A percentile compares a stretch with the other conserved stretches of the same genome.
phyloP scores from a whole-genome alignment of 164 flowering plant species.

The Stephania cephalantha region DNA sequence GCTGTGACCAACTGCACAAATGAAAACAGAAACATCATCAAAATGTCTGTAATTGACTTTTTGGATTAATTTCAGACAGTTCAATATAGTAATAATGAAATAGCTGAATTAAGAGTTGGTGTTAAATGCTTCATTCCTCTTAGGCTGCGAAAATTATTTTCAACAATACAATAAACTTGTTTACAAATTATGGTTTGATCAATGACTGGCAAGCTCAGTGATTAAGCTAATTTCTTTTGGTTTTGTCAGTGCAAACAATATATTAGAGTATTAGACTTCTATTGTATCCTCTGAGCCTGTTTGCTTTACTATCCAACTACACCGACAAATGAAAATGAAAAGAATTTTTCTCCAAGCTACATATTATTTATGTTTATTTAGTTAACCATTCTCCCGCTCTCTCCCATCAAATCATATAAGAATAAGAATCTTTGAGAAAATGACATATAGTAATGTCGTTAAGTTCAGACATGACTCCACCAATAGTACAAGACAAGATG shows the following conservation, averaged over 20 bases:
- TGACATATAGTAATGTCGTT: conserved; percentile 8
- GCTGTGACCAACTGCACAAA: conserved; percentile 72
- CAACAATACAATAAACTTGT: not conserved
- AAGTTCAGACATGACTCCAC: conserved; percentile 18
- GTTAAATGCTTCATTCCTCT: conserved; percentile 7
- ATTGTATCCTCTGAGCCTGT: conserved; percentile 19
- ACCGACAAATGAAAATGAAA: conserved; percentile 12
- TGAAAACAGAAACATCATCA: conserved; percentile 2
- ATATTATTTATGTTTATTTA: conserved; percentile 11
- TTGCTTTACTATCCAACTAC: conserved; percentile 7
- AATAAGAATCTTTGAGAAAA: conserved; percentile 33
- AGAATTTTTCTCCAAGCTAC: conserved; percentile 7
- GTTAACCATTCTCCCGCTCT: conserved; percentile 17
- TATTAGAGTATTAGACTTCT: conserved; percentile 33
- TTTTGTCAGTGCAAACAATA: conserved; percentile 12
- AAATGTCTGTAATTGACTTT: not conserved
- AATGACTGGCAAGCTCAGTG: not conserved
- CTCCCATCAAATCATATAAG: conserved; percentile 20
- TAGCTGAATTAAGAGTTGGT: conserved; percentile 3
- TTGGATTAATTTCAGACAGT: not conserved
- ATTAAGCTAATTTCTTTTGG: not conserved
- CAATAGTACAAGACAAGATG: conserved; percentile 20
- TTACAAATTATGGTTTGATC: not conserved
- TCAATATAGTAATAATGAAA: not conserved
- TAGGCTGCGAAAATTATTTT: not conserved